phyloP scores from a whole-genome alignment of 495 filamentous ascomycete genomes.

The Polyplosphaeria fusca region DNA sequence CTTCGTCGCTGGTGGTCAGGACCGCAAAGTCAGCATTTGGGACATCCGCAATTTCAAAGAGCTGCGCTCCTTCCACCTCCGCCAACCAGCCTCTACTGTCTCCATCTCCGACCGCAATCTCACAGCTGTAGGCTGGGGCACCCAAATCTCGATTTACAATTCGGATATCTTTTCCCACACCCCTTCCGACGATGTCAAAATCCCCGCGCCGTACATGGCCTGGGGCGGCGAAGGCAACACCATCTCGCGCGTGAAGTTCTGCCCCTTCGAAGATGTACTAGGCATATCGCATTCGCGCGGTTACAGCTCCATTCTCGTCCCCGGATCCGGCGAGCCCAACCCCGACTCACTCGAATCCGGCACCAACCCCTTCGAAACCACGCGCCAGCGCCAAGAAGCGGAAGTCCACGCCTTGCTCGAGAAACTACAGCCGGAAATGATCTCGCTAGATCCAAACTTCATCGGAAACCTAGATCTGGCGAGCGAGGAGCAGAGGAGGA shows the following conservation, averaged over 20 bases:
- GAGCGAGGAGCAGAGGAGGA: conserved; percentile 66
- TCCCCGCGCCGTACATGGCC: conserved; percentile 85
- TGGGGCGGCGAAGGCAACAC: conserved; percentile 84
- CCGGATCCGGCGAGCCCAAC: conserved; percentile 93
- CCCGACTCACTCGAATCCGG: conserved; percentile 79
- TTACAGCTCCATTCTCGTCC: conserved; percentile 84
- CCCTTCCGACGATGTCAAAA: conserved; percentile 49
- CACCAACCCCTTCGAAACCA: conserved; percentile 92
- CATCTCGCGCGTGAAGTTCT: conserved; percentile 82
- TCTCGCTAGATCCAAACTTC: conserved; percentile 84
- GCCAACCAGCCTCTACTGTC: conserved; percentile 77
- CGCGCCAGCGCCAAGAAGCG: conserved; percentile 86
- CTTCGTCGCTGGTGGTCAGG: conserved; percentile 92
- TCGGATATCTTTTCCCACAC: conserved; percentile 22
- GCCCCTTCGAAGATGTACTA: conserved; percentile 89
- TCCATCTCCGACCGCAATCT: conserved; percentile 84
- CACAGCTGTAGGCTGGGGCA: conserved; percentile 89
- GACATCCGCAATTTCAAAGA: conserved; percentile 93
- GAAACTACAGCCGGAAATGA: conserved; percentile 97
- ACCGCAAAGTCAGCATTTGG: conserved; percentile 90
- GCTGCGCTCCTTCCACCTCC: conserved; percentile 84
- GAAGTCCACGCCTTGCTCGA: conserved; percentile 85
- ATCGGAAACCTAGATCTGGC: conserved; percentile 80
- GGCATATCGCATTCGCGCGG: conserved; percentile 81
- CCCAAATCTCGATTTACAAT: conserved; percentile 82